Percentiles rank a stretch among this genome's conserved stretches.
These are phyloP conservation scores for Vaccinium corymbosum DNA, from an alignment of 148 eudicot species.

Conservation along the genomic window DNA sequence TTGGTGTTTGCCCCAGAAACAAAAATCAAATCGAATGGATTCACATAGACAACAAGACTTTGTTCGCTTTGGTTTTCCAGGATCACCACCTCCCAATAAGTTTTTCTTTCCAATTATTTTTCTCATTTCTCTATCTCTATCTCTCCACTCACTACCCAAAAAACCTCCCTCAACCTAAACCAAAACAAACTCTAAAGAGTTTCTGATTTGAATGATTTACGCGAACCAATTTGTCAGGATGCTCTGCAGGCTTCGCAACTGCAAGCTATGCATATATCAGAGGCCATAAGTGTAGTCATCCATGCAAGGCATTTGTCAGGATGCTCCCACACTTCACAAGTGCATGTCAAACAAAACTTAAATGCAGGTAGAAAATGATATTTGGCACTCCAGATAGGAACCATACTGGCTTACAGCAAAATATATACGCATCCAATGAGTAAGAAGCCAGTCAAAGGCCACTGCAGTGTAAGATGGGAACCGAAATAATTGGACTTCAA, in stretches of 20 bases:
- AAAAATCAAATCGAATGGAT: not conserved
- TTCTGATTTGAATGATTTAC: not conserved
- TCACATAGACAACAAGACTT: not conserved
- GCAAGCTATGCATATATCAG: not conserved
- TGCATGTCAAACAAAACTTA: not conserved
- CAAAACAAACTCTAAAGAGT: not conserved
- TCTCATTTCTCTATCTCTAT: too few relatives aligned
- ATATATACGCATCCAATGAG: not conserved
- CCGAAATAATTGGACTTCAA: not conserved
- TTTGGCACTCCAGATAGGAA: not conserved
- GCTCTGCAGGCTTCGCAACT: not conserved
- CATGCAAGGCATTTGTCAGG: not conserved
- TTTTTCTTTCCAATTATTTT: too few relatives aligned
- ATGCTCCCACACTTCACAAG: not conserved
- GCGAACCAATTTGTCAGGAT: not conserved
- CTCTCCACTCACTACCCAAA: too few relatives aligned
- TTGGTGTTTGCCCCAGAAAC: not conserved
- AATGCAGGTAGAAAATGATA: not conserved
- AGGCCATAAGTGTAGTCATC: not conserved
- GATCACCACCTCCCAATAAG: too few relatives aligned
- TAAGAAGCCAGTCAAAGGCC: not conserved
- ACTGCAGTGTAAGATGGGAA: not conserved
- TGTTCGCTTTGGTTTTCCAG: too few relatives aligned
- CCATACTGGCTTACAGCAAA: not conserved
- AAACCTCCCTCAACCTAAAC: too few relatives aligned